Conservation (phyloP, 1,284 basidiomycete species). For the Tilletia walkeri region DNA sequence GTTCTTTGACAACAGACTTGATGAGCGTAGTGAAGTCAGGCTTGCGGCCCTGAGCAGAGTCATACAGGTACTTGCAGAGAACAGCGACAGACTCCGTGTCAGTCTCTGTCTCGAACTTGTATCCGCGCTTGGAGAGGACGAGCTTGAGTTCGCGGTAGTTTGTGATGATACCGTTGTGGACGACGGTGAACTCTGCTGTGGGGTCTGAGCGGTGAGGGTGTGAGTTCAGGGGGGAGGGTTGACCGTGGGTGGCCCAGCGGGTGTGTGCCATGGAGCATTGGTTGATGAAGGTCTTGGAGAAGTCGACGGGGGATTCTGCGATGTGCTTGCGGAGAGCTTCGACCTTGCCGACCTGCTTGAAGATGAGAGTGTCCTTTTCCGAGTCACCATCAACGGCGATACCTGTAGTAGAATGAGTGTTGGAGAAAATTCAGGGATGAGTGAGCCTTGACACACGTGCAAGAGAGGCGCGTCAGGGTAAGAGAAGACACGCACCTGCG, state of each 20-base stretch:
- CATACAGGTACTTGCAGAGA: conserved; percentile 94
- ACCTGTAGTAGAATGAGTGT: conserved; percentile 59
- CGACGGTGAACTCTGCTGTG: conserved; percentile 80
- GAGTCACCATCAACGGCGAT: conserved; percentile 93
- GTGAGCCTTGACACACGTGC: not conserved
- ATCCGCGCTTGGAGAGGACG: conserved; percentile 93
- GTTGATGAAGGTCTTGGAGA: conserved; percentile 75
- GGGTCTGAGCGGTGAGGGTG: conserved; percentile 90
- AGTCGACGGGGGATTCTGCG: conserved; percentile 72
- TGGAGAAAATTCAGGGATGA: no score
- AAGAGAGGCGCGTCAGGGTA: not conserved
- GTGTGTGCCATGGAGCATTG: conserved; percentile 99
- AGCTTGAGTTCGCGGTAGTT: conserved; percentile 84
- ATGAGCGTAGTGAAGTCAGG: conserved; percentile 86
- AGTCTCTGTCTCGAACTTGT: conserved; percentile 90
- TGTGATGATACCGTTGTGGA: conserved; percentile 99
- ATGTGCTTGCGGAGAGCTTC: conserved; percentile 89
- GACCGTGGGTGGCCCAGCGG: conserved; percentile 99
- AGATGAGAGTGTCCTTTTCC: conserved; percentile 72
- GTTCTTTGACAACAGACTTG: conserved; percentile 95
- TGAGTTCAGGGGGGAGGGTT: conserved; percentile 77
- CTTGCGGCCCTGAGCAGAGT: conserved; percentile 83
- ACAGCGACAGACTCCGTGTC: conserved; percentile 98
- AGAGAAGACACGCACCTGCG: conserved; percentile 61
- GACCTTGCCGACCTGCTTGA: conserved; percentile 99